phyloP scores from a whole-genome alignment of 352 stramenopile genomes.

The Pythium pyrilobum region DNA sequence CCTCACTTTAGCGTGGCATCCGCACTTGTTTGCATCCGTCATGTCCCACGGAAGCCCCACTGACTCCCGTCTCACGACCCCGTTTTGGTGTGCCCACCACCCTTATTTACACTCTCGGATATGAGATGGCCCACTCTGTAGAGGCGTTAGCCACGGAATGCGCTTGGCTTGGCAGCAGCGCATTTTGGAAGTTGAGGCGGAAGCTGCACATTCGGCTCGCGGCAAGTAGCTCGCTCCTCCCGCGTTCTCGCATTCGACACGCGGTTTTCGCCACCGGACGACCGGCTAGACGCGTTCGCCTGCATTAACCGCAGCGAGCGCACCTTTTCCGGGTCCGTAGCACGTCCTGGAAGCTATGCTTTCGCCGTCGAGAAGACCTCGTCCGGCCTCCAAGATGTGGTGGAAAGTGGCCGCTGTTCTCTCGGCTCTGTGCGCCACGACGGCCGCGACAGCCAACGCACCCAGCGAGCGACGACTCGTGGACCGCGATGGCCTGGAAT shows the following conservation, averaged over 20 bases:
- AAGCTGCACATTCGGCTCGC: too few species aligned
- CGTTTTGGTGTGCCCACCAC: not conserved
- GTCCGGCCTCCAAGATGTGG: not conserved
- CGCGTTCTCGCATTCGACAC: too few species aligned
- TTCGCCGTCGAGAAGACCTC: not conserved
- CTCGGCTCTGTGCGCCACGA: not conserved
- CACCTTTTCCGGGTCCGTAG: not conserved
- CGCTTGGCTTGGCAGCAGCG: not conserved
- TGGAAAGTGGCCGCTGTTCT: not conserved
- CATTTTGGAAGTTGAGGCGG: not conserved
- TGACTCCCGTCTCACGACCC: too few species aligned
- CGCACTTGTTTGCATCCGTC: too few species aligned
- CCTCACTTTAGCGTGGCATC: not conserved
- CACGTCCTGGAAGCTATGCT: not conserved
- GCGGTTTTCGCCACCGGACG: too few species aligned
- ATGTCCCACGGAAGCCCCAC: too few species aligned
- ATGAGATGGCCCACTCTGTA: not conserved
- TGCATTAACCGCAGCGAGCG: not conserved
- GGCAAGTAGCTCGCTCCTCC: too few species aligned
- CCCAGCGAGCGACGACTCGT: conserved; percentile 13
- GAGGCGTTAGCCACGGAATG: not conserved
- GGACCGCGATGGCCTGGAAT: conserved; percentile 42
- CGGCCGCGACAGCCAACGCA: not conserved
- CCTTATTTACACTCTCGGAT: not conserved
- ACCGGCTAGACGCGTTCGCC: too few species aligned